A percentile compares a stretch with the other conserved stretches of the same genome.
Conservation (phyloP, 169 alveolate genomes). For the Eimeria maxima region DNA sequence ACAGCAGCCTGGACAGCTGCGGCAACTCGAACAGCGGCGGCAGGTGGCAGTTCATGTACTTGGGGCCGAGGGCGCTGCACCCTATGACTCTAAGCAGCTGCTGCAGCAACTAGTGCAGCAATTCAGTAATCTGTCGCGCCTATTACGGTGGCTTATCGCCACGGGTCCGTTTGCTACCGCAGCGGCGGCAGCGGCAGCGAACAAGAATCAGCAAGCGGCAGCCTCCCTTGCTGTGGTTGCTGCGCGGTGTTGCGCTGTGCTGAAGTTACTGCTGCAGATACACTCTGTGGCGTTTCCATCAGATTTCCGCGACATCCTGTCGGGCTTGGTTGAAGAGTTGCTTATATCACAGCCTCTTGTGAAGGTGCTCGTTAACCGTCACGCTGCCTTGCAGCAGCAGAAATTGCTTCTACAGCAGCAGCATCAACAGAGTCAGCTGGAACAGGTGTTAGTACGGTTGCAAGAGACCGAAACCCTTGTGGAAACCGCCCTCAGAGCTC, state of each 20-base stretch:
- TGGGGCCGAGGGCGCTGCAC: slow-evolving; percentile 38
- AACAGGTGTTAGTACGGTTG: slow-evolving; percentile 12
- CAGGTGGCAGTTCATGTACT: slow-evolving; percentile 38
- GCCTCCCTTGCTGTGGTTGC: slow-evolving; percentile 51
- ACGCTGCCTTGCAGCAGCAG: slow-evolving; percentile 43
- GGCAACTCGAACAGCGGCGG: slow-evolving; percentile 47
- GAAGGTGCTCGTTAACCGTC: slow-evolving; percentile 39
- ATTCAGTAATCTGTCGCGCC: slow-evolving; percentile 31
- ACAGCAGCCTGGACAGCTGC: slow-evolving; percentile 3
- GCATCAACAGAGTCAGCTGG: slow-evolving; percentile 45
- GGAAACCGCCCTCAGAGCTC: slow-evolving; percentile 60
- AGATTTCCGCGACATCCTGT: slow-evolving; percentile 26
- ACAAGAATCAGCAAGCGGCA: slow-evolving; percentile 40
- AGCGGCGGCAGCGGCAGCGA: slow-evolving; percentile 60
- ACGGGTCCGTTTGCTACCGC: slow-evolving; percentile 65
- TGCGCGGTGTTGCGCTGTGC: slow-evolving; percentile 64
- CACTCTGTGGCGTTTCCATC: not conserved
- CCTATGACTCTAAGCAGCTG: slow-evolving; percentile 46
- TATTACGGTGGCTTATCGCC: slow-evolving; percentile 34
- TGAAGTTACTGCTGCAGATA: slow-evolving; percentile 57
- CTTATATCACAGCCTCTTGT: slow-evolving; percentile 56
- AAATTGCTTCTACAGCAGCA: slow-evolving; percentile 9
- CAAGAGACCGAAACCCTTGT: slow-evolving; percentile 33
- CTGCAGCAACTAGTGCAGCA: slow-evolving; percentile 49
- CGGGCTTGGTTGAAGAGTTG: slow-evolving; percentile 22